A percentile compares a stretch with the other conserved stretches of the same genome.
Conservation (phyloP, 257 asterid species). For the Phtheirospermum japonicum region DNA sequence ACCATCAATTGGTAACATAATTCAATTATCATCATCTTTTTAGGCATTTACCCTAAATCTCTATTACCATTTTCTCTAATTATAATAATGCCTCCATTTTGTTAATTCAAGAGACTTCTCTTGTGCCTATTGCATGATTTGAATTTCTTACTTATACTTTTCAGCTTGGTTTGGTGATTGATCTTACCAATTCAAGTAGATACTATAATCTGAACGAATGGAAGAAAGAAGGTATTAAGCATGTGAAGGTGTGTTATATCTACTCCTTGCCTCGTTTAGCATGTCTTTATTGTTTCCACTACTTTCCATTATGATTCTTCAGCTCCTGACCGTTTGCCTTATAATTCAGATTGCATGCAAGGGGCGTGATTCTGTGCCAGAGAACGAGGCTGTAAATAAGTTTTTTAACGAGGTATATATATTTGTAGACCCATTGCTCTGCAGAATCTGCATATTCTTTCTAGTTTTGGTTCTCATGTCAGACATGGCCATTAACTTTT, state of each 20-base stretch:
- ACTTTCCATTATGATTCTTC: slow-evolving; percentile 22
- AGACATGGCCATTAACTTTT: no score
- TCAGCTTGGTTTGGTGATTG: slow-evolving; percentile 97
- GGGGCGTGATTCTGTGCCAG: slow-evolving; percentile 99
- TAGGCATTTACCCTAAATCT: slow-evolving; percentile 15
- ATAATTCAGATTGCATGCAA: slow-evolving; percentile 78
- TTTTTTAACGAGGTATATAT: slow-evolving; percentile 82
- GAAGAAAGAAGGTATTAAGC: slow-evolving; percentile 84
- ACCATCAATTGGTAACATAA: neutral
- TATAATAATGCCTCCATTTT: slow-evolving; percentile 20
- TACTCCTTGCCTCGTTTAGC: slow-evolving; percentile 24
- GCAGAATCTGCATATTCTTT: slow-evolving; percentile 7
- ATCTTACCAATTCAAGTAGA: slow-evolving; percentile 88
- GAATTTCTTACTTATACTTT: slow-evolving; percentile 33
- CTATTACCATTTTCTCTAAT: slow-evolving; percentile 15
- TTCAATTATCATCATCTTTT: slow-evolving; percentile 5
- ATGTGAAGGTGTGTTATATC: slow-evolving; percentile 70
- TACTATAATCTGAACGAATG: slow-evolving; percentile 68
- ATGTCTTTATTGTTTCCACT: slow-evolving; percentile 10
- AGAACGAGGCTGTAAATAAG: slow-evolving; percentile 76
- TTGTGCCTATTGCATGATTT: slow-evolving; percentile 15
- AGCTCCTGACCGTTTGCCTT: slow-evolving; percentile 30
- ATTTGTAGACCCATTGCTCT: slow-evolving; percentile 5
- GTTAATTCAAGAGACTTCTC: slow-evolving; percentile 22
- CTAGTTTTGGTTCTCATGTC: neutral